These are phyloP conservation scores for Colletotrichum shisoi DNA, from an alignment of 2,329 filamentous ascomycete genomes.

Conservation along the genomic window DNA sequence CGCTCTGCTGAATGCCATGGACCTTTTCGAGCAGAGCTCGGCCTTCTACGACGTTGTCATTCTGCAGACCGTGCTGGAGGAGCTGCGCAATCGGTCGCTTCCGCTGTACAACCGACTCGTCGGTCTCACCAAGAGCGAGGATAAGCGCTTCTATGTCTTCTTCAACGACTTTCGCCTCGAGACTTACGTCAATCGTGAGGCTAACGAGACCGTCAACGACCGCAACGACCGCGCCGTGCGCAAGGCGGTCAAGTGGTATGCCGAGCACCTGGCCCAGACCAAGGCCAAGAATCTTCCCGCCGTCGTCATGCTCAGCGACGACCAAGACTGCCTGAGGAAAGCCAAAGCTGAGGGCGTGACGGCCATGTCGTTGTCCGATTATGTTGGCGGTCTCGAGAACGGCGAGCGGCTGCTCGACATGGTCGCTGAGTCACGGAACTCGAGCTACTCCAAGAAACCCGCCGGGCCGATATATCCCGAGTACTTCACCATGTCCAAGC, in stretches of 20 bases:
- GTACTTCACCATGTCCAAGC: slow-evolving; percentile 85
- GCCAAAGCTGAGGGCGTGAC: slow-evolving; percentile 77
- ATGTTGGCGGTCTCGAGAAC: slow-evolving; percentile 84
- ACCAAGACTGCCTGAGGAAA: slow-evolving; percentile 85
- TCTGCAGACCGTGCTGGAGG: slow-evolving; percentile 93
- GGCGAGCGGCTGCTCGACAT: slow-evolving; percentile 88
- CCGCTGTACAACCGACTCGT: slow-evolving; percentile 95
- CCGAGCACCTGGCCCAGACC: slow-evolving; percentile 75
- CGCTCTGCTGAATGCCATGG: slow-evolving; percentile 93
- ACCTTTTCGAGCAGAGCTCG: slow-evolving; percentile 89
- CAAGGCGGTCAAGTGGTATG: slow-evolving; percentile 88
- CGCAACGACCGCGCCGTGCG: slow-evolving; percentile 93
- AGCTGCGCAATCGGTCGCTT: slow-evolving; percentile 90
- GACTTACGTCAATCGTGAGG: slow-evolving; percentile 79
- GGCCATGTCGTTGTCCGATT: slow-evolving; percentile 74
- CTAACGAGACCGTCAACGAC: slow-evolving; percentile 91
- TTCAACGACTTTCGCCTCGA: slow-evolving; percentile 98
- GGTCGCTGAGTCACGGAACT: slow-evolving; percentile 82
- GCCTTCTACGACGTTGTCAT: slow-evolving; percentile 98
- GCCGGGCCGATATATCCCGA: slow-evolving; percentile 83
- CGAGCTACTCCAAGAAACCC: slow-evolving; percentile 68
- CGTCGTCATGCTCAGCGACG: slow-evolving; percentile 93
- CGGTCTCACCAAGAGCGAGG: slow-evolving; percentile 89
- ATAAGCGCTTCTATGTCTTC: slow-evolving; percentile 98
- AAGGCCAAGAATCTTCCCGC: slow-evolving; percentile 71